Evolutionary conservation across 2,329 filamentous ascomycete genomes (phyloP).

Genomic region (Fusarium abutilonis): DNA sequence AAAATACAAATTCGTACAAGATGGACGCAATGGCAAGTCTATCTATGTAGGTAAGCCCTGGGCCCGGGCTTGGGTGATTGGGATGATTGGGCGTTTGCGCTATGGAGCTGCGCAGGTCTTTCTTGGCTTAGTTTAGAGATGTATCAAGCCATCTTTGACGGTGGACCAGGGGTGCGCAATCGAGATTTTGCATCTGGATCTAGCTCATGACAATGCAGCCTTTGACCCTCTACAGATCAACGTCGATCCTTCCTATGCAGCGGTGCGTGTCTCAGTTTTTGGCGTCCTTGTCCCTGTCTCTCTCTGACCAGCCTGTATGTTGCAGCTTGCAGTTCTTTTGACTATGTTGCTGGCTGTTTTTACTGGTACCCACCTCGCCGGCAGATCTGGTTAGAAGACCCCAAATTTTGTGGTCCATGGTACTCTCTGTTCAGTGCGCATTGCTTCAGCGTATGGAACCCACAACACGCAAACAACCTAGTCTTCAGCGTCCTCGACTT

Average conservation of each 20-base stretch:
- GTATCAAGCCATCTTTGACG: constrained; percentile 16
- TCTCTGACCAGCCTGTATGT: no score
- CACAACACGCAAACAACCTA: no score
- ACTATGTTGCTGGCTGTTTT: no score
- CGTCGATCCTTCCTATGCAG: constrained; percentile 38
- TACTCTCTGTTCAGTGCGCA: no score
- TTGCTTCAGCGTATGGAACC: no score
- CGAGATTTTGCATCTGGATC: constrained; percentile 45
- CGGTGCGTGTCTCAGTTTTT: constrained; percentile 23
- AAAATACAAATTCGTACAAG: no score
- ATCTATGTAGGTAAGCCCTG: neutral
- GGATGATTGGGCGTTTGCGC: constrained; percentile 4
- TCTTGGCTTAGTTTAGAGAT: constrained; percentile 1
- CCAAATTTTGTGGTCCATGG: no score
- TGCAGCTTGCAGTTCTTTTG: no score
- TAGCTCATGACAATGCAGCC: constrained; percentile 28
- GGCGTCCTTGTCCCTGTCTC: constrained; percentile 3
- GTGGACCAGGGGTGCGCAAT: constrained; percentile 32
- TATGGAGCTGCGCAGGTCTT: constrained; percentile 1
- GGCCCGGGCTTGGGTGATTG: neutral
- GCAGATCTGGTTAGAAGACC: no score
- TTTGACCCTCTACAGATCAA: constrained; percentile 37
- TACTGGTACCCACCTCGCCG: no score
- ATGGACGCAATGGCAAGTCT: no score
- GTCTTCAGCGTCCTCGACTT: neutral